Evolutionary conservation across 164 flowering plant species (phyloP), one percentile per base, ranked within the genome.

Genomic region (Liriodendron chinense): DNA sequence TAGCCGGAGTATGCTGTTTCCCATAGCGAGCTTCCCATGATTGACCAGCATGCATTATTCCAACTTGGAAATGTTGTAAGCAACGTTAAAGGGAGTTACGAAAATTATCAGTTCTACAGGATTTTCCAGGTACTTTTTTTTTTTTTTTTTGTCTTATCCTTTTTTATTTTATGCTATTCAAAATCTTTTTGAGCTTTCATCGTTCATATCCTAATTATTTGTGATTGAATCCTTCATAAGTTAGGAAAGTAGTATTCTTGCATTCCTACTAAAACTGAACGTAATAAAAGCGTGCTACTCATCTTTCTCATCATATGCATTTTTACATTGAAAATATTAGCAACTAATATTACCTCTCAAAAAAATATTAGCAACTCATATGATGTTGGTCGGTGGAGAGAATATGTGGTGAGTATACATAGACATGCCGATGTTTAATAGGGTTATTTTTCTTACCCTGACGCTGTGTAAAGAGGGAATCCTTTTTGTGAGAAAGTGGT

Each of bases 101-200:
- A 94, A 47, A 89, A 77, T 79, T 94, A 94, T 78, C 98, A 94
- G 78, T 96, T 96, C 79, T 96, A 87, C 85, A 94, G 91, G 83
- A 92, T 94, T 74, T 94, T 91, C 81, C 98, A 96, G 97, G 99
- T 92, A 82, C 10, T 43, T 25, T 49, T 18, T 75, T 59, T 72
- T 78, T 34, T 20, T 56, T 18, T 75, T 59, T 73, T 78, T 43
- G 16, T 74, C 25, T 59, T 48, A 9, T 16, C 43, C 43, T 65
- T 21, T 47, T 43, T 67, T 65, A 20, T 23, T 65, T 24, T 22
- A 61, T 18, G 43, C 5, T 34, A 34, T 34, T 34, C 43, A 34
- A 34, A 34, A 34, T 34, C 3, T 34, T 34, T 34, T 34, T 16
- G 22, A 61, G 20, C 68, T 1, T 65, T 9, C 10, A 9, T 23